These are phyloP conservation scores for Cucurbita pepo DNA, from an alignment of 306 rosid species.

Conservation along the genomic window DNA sequence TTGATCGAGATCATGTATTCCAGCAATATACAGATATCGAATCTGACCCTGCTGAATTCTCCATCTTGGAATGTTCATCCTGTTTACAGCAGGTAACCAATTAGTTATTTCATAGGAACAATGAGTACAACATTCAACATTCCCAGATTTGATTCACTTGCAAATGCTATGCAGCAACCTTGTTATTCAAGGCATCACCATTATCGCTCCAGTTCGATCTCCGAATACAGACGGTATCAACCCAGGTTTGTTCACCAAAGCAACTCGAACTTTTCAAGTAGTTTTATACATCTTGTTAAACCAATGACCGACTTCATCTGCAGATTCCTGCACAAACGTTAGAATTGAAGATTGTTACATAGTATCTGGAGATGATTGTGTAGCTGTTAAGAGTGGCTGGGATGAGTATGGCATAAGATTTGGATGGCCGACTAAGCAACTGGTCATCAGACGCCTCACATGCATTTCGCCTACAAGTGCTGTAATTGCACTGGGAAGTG, in stretches of 20 bases:
- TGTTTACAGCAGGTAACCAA: constrained; percentile 28
- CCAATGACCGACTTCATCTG: not conserved
- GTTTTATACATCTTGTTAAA: not conserved
- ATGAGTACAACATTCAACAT: not conserved
- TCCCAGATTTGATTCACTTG: not conserved
- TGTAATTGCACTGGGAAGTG: constrained; percentile 30
- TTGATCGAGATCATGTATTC: constrained; percentile 29
- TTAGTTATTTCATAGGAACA: not conserved
- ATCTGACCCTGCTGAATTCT: constrained; percentile 27
- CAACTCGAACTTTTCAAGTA: no score
- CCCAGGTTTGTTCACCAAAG: constrained; percentile 19
- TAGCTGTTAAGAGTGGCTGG: constrained; percentile 43
- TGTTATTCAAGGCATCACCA: constrained; percentile 29
- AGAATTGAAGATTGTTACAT: constrained; percentile 37
- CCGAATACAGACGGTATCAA: constrained; percentile 40
- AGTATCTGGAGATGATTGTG: constrained; percentile 35
- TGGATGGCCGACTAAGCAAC: constrained; percentile 28
- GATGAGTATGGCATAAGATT: constrained; percentile 35
- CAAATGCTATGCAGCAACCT: constrained; percentile 17
- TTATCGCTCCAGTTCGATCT: constrained; percentile 31
- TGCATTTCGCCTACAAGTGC: constrained; percentile 39
- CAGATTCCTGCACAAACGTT: constrained; percentile 40
- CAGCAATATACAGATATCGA: constrained; percentile 18
- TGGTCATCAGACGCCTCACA: constrained; percentile 24
- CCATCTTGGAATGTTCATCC: constrained; percentile 42